These are phyloP conservation scores for Hymenochaete sp. DNA, from an alignment of 1,284 basidiomycete species.

Conservation along the genomic window DNA sequence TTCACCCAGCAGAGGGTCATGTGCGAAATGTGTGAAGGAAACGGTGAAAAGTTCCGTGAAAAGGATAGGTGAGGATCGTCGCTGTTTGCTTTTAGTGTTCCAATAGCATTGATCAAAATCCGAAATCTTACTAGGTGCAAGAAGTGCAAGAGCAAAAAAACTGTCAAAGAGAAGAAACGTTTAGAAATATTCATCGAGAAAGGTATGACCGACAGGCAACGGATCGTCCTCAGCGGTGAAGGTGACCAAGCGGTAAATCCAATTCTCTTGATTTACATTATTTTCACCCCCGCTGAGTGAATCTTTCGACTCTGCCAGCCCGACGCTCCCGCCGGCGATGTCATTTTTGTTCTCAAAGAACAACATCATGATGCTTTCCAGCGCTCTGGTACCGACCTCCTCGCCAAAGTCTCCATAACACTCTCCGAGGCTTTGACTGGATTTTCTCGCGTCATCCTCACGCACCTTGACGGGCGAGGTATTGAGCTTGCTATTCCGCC, in stretches of 20 bases:
- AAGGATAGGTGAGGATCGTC: constrained; percentile 86
- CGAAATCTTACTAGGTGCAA: constrained; percentile 62
- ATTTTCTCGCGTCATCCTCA: constrained; percentile 79
- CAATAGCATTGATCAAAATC: neutral
- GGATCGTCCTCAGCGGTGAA: constrained; percentile 82
- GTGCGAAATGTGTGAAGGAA: constrained; percentile 77
- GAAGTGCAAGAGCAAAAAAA: constrained; percentile 88
- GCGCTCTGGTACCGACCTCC: constrained; percentile 68
- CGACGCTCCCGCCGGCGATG: constrained; percentile 74
- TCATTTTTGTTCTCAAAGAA: constrained; percentile 76
- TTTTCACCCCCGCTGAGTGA: neutral
- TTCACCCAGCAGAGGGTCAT: constrained; percentile 44
- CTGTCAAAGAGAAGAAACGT: constrained; percentile 79
- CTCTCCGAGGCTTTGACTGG: constrained; percentile 90
- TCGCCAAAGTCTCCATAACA: constrained; percentile 72
- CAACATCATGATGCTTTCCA: constrained; percentile 71
- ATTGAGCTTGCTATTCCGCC: constrained; percentile 61
- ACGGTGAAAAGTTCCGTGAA: constrained; percentile 74
- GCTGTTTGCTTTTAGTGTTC: no score
- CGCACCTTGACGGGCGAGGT: constrained; percentile 85
- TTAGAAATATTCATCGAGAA: constrained; percentile 82
- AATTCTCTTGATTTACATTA: neutral
- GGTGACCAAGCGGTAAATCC: constrained; percentile 77
- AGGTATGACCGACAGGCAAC: constrained; percentile 80
- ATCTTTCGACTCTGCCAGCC: constrained; percentile 48